A percentile compares a stretch with the other conserved stretches of the same genome.
Evolutionary conservation across 495 filamentous ascomycete species (phyloP).

Genomic region (Chaetomidium leptoderma): DNA sequence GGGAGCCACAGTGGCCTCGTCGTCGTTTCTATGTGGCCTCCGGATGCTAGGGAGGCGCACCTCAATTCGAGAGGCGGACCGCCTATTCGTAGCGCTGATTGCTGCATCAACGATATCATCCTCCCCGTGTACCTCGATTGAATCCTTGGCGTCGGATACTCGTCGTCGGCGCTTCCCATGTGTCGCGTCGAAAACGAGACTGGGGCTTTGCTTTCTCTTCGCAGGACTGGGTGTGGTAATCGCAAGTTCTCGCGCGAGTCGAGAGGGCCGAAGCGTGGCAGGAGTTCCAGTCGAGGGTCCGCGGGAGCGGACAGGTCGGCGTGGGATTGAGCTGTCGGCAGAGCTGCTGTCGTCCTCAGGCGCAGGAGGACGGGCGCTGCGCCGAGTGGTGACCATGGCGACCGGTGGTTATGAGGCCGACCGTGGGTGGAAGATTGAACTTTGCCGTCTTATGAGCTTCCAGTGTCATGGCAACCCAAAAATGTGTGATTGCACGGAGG

Average conservation of each 20-base stretch:
- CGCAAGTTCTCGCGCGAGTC: not conserved
- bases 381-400: constrained; percentile 9
- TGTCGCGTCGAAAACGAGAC: not conserved
- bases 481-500: not conserved
- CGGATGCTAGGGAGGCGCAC: not conserved
- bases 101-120: constrained; percentile 6
- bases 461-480: too few species aligned
- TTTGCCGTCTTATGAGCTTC: not conserved
- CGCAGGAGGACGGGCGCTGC: not conserved
- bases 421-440: not conserved
- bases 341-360: not conserved
- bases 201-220: not conserved
- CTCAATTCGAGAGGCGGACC: not conserved
- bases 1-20: not conserved
- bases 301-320: not conserved
- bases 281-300: not conserved
- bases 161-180: not conserved
- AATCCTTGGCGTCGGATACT: not conserved
- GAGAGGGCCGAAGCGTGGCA: not conserved
- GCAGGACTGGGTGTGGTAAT: not conserved
- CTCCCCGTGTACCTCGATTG: constrained; percentile 6
- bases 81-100: not conserved
- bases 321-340: not conserved
- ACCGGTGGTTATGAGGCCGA: not conserved
- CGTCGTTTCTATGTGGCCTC: too few species aligned